A percentile compares a stretch with the other conserved stretches of the same genome.
Evolutionary conservation across 345 rosid species (phyloP).

Genomic region (Ceriops zippeliana): DNA sequence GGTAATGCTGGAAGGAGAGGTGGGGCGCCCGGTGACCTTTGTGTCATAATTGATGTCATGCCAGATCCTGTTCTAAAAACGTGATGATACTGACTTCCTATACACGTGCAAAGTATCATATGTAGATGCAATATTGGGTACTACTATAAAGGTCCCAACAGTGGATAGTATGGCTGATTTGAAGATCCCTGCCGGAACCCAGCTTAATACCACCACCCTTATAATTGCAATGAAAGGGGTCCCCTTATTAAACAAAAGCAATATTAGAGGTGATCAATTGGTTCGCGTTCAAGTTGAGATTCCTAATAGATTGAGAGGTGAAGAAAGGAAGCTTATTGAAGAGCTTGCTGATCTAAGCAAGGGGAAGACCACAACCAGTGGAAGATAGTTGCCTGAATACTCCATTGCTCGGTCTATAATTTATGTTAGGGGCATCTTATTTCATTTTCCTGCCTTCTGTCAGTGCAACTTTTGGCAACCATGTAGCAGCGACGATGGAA

Average conservation of each 20-base stretch:
- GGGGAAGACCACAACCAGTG: conserved; percentile 63
- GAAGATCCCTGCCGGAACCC: conserved; percentile 91
- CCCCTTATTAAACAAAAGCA: conserved; percentile 79
- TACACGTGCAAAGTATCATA: conserved; percentile 89
- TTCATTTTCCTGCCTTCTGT: background rate
- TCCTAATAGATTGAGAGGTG: conserved; percentile 81
- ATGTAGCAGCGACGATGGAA: background rate
- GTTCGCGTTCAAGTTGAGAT: conserved; percentile 97
- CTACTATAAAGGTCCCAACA: conserved; percentile 76
- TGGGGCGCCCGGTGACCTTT: conserved; percentile 86
- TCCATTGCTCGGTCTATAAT: background rate
- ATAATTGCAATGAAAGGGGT: conserved; percentile 96
- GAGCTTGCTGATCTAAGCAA: conserved; percentile 89
- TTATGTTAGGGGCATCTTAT: background rate
- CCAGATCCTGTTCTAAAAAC: conserved; percentile 79
- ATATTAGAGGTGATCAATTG: conserved; percentile 90
- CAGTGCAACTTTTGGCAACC: background rate
- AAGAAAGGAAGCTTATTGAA: conserved; percentile 81
- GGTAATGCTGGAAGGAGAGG: conserved; percentile 94
- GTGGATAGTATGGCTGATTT: conserved; percentile 93
- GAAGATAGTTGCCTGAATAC: conserved; percentile 14
- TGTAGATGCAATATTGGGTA: conserved; percentile 86
- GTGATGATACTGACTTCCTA: conserved; percentile 78
- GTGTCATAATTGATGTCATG: conserved; percentile 73
- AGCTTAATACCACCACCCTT: conserved; percentile 84